Evolutionary conservation across 2,329 filamentous ascomycete genomes (phyloP).

Genomic region (Ascosphaera apis): DNA sequence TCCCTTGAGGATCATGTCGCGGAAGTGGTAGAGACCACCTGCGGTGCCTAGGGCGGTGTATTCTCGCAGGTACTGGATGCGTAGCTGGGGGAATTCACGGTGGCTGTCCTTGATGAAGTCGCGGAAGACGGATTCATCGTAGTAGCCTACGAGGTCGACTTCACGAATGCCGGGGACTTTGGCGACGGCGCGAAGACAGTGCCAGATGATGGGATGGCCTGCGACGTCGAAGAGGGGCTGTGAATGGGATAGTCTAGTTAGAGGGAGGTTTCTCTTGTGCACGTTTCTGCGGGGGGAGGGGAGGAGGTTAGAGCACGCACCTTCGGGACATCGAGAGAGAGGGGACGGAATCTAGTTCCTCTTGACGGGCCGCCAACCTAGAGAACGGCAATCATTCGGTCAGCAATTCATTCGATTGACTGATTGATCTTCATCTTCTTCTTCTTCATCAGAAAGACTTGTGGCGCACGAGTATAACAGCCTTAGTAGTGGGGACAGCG

Average conservation of each 20-base stretch:
- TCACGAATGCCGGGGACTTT: constrained; percentile 85
- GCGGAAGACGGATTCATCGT: constrained; percentile 88
- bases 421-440: too few species aligned
- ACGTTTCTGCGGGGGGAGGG: constrained; percentile 1
- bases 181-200: constrained; percentile 78
- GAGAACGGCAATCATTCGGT: constrained; percentile 15
- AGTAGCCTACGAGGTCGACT: constrained; percentile 96
- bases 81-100: constrained; percentile 64
- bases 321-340: constrained; percentile 91
- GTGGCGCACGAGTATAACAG: constrained; percentile 59
- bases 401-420: constrained; percentile 6
- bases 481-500: constrained; percentile 50
- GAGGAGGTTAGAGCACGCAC: constrained; percentile 23
- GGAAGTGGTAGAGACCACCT: constrained; percentile 95
- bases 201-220: constrained; percentile 94
- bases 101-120: constrained; percentile 91
- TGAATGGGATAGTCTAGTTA: too few species aligned
- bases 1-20: constrained; percentile 93
- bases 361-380: constrained; percentile 88
- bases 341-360: constrained; percentile 82
- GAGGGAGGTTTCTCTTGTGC: not conserved
- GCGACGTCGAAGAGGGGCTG: constrained; percentile 96
- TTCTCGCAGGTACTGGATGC: constrained; percentile 88
- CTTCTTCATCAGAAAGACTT: not conserved
- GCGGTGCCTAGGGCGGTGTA: constrained; percentile 92